phyloP scores from a whole-genome alignment of 2,329 filamentous ascomycete species.

The Gnomoniopsis sp. region DNA sequence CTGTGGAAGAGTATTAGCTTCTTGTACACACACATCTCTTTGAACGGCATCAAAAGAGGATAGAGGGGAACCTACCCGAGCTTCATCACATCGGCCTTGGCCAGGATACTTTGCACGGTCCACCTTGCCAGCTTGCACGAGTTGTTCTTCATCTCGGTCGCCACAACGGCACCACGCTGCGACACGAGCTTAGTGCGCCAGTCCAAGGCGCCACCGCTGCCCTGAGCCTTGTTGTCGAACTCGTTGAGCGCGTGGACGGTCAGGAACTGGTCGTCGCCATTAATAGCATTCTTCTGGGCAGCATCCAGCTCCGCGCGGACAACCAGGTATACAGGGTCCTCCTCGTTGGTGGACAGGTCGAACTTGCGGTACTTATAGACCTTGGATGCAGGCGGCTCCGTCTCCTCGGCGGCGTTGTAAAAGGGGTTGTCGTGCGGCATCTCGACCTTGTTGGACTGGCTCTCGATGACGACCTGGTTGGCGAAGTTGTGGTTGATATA shows the following conservation, averaged over 20 bases:
- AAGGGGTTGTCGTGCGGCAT: slow-evolving; percentile 93
- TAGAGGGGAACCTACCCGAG: slow-evolving; percentile 65
- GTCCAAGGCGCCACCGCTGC: slow-evolving; percentile 90
- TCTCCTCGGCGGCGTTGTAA: slow-evolving; percentile 91
- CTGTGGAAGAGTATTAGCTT: slow-evolving; percentile 39
- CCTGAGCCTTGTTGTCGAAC: slow-evolving; percentile 97
- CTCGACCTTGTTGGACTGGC: slow-evolving; percentile 70
- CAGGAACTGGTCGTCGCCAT: slow-evolving; percentile 85
- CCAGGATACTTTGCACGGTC: slow-evolving; percentile 95
- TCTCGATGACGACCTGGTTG: slow-evolving; percentile 89
- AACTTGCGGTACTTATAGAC: slow-evolving; percentile 98
- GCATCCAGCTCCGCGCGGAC: slow-evolving; percentile 95
- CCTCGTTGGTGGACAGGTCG: slow-evolving; percentile 90
- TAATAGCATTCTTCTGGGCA: slow-evolving; percentile 90
- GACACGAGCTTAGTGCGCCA: slow-evolving; percentile 94
- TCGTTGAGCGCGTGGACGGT: slow-evolving; percentile 97
- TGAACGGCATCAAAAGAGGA: neutral
- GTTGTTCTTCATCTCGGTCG: slow-evolving; percentile 99
- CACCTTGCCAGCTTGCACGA: slow-evolving; percentile 96
- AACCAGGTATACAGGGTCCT: slow-evolving; percentile 88
- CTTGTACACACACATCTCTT: slow-evolving; percentile 23
- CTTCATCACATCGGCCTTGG: slow-evolving; percentile 98
- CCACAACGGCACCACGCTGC: slow-evolving; percentile 94
- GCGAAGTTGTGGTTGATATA: slow-evolving; percentile 99
- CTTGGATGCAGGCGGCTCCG: slow-evolving; percentile 90